Percentiles rank a stretch among this genome's conserved stretches.
phyloP scores from a whole-genome alignment of 148 eudicot species.

The Limonium bicolor region DNA sequence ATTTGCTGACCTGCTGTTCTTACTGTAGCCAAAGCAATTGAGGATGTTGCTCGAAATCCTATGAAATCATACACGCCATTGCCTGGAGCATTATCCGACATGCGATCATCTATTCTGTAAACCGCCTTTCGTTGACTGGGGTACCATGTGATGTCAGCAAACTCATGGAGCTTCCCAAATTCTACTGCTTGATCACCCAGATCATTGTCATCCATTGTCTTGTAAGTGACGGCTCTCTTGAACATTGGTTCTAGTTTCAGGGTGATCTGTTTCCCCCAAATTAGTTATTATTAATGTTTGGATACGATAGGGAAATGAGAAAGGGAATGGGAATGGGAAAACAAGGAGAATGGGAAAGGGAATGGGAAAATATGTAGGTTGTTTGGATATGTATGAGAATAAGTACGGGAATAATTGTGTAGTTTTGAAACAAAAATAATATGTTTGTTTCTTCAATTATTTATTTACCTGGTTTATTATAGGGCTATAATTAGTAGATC shows the following conservation, averaged over 20 bases:
- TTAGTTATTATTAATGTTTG: background rate
- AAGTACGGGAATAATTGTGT: no score
- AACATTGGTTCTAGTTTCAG: slow-evolving; percentile 45
- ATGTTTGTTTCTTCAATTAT: no score
- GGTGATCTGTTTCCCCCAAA: slow-evolving; percentile 48
- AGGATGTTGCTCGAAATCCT: slow-evolving; percentile 33
- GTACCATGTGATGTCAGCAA: slow-evolving; percentile 55
- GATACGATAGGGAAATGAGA: no score
- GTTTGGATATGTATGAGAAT: no score
- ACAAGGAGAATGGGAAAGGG: no score
- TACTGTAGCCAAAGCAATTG: slow-evolving; percentile 15
- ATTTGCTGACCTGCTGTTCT: slow-evolving; percentile 32
- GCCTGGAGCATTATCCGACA: slow-evolving; percentile 20
- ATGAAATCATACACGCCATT: slow-evolving; percentile 29
- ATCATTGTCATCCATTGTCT: slow-evolving; percentile 20
- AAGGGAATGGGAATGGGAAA: no score
- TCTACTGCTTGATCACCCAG: slow-evolving; percentile 26
- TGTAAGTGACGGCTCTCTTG: slow-evolving; percentile 37
- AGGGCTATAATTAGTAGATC: no score
- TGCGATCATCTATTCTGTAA: slow-evolving; percentile 54
- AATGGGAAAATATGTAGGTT: no score
- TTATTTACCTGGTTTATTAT: no score
- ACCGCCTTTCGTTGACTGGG: slow-evolving; percentile 39
- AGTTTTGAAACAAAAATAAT: no score
- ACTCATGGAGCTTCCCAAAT: slow-evolving; percentile 49